phyloP scores from a whole-genome alignment of 2,329 filamentous ascomycete genomes.

The Ceratocystis cubensis region DNA sequence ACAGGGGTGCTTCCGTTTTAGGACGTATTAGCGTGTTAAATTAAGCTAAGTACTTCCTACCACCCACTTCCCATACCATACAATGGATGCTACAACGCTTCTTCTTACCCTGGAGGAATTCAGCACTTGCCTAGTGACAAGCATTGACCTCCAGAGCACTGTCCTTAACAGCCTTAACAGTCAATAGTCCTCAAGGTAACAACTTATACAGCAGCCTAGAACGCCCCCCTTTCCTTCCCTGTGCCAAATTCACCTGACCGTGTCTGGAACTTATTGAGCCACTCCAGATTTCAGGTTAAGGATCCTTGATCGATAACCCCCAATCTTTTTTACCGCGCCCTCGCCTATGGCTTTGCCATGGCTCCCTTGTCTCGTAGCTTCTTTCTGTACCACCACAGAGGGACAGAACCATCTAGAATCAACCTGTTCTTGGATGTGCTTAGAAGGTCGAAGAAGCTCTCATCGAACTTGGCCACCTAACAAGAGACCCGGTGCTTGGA shows the following conservation, averaged over 20 bases:
- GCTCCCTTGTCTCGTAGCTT: neutral
- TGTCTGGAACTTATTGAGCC: neutral
- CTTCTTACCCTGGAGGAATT: neutral
- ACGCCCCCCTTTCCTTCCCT: neutral
- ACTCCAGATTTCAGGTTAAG: neutral
- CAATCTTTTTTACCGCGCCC: neutral
- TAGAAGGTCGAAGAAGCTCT: neutral
- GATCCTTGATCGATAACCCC: neutral
- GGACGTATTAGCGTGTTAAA: neutral
- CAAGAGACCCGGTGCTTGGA: neutral
- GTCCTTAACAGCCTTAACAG: neutral
- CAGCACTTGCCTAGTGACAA: neutral
- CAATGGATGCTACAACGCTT: neutral
- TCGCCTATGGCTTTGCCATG: neutral
- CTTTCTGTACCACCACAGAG: neutral
- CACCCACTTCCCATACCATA: neutral
- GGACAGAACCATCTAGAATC: conserved; percentile 9
- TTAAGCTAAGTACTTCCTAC: too few species aligned
- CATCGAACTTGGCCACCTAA: too few species aligned
- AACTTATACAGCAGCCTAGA: neutral
- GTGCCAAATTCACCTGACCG: neutral
- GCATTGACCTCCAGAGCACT: too few species aligned
- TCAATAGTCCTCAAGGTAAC: neutral
- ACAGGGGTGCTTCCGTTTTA: neutral
- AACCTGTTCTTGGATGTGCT: neutral